A percentile compares a stretch with the other conserved stretches of the same genome.
phyloP scores from a whole-genome alignment of 148 eudicot species.

The Polygonum aviculare region DNA sequence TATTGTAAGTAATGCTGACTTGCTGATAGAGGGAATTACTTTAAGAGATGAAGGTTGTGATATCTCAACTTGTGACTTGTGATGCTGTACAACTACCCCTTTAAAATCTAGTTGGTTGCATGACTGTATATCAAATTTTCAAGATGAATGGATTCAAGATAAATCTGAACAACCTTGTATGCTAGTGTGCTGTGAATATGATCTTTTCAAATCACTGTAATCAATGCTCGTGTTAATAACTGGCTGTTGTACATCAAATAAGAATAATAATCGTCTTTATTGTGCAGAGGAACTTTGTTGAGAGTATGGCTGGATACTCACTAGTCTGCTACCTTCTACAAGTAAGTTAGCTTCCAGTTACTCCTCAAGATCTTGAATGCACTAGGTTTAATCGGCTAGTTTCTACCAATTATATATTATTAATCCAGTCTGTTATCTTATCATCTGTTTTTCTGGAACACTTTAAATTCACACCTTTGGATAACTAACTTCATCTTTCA shows the following conservation, averaged over 20 bases:
- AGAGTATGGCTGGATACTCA: conserved; percentile 99
- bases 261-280: background rate
- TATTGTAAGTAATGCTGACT: background rate
- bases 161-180: too few relatives aligned
- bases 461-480: background rate
- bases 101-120: background rate
- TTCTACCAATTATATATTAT: background rate
- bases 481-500: background rate
- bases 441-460: background rate
- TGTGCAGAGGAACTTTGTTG: conserved; percentile 95
- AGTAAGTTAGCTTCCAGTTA: conserved; percentile 29
- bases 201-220: background rate
- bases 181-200: background rate
- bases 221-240: background rate
- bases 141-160: background rate
- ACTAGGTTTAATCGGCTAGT: background rate
- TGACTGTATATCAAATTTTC: background rate
- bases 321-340: conserved; percentile 95
- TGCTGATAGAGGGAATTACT: background rate
- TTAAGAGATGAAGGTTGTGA: background rate
- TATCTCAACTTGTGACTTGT: background rate
- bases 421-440: background rate
- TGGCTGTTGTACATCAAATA: background rate
- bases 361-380: background rate
- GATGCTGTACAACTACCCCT: background rate